Percentiles rank a stretch among this genome's conserved stretches.
phyloP scores from a whole-genome alignment of 2,329 filamentous ascomycete species.

The Colletotrichum simmondsii region DNA sequence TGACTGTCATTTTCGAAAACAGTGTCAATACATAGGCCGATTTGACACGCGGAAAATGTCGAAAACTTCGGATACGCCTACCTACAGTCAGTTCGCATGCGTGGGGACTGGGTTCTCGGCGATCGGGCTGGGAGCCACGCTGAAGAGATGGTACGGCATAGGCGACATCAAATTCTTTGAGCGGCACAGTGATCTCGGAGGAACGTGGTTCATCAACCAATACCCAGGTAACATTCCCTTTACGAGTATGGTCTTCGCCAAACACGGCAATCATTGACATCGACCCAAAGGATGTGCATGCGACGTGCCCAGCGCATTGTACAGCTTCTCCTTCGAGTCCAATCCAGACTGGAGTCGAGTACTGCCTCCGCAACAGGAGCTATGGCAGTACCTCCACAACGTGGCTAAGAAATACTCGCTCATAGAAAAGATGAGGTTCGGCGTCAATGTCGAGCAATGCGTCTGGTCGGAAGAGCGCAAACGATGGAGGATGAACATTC shows the following conservation, averaged over 20 bases:
- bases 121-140: slow-evolving; percentile 68
- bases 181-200: slow-evolving; percentile 65
- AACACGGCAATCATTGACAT: not conserved
- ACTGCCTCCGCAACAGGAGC: slow-evolving; percentile 66
- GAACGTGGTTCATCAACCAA: slow-evolving; percentile 72
- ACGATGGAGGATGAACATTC: slow-evolving; percentile 48
- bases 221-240: slow-evolving; percentile 59
- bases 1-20: not conserved
- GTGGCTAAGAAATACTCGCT: slow-evolving; percentile 61
- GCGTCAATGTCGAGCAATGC: slow-evolving; percentile 48
- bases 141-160: slow-evolving; percentile 67
- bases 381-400: slow-evolving; percentile 64
- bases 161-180: slow-evolving; percentile 72
- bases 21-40: too few relatives aligned
- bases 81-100: slow-evolving; percentile 52
- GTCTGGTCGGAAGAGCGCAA: slow-evolving; percentile 49
- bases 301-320: slow-evolving; percentile 69
- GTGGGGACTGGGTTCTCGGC: slow-evolving; percentile 72
- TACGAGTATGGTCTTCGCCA: too few relatives aligned
- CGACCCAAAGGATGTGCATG: slow-evolving; percentile 53
- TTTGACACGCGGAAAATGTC: not conserved
- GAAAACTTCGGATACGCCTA: not conserved
- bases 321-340: slow-evolving; percentile 70
- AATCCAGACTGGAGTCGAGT: slow-evolving; percentile 70
- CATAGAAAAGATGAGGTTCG: slow-evolving; percentile 49